These are phyloP conservation scores for Magnaporthiopsis poae DNA, from an alignment of 2,329 filamentous ascomycete genomes.

Conservation along the genomic window DNA sequence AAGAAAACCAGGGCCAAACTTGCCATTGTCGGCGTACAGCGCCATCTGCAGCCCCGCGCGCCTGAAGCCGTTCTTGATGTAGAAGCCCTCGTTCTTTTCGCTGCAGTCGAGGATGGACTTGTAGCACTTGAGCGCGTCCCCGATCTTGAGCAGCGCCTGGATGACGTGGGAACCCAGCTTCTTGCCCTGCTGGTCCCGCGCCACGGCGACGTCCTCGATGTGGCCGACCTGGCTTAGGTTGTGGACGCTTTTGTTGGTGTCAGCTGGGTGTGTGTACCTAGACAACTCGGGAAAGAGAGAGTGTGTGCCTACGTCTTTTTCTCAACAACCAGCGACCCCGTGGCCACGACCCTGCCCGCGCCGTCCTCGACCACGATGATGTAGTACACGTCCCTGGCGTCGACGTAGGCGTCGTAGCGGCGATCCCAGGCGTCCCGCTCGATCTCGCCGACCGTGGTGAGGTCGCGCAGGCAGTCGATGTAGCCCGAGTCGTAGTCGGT, in stretches of 20 bases:
- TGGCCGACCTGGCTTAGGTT: slow-evolving; percentile 77
- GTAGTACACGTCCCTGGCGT: slow-evolving; percentile 69
- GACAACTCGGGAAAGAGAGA: too few relatives aligned
- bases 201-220: slow-evolving; percentile 94
- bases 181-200: slow-evolving; percentile 93
- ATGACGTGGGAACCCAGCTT: slow-evolving; percentile 88
- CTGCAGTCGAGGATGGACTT: slow-evolving; percentile 96
- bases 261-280: slow-evolving; percentile 5
- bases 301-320: slow-evolving; percentile 64
- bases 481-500: slow-evolving; percentile 74
- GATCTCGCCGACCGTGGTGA: slow-evolving; percentile 89
- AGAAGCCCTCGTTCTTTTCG: slow-evolving; percentile 93
- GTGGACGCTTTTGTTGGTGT: slow-evolving; percentile 54
- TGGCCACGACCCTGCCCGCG: slow-evolving; percentile 64
- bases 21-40: slow-evolving; percentile 68
- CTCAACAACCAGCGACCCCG: slow-evolving; percentile 82
- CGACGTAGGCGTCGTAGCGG: slow-evolving; percentile 72
- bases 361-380: slow-evolving; percentile 76
- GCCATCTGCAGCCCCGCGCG: slow-evolving; percentile 92
- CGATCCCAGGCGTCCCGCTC: slow-evolving; percentile 62
- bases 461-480: slow-evolving; percentile 78
- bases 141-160: slow-evolving; percentile 82
- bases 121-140: slow-evolving; percentile 83
- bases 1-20: slow-evolving; percentile 16
- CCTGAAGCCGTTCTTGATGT: slow-evolving; percentile 93